Evolutionary conservation across 108 stramenopile species (phyloP).

Genomic region (Conticribra weissflogii): DNA sequence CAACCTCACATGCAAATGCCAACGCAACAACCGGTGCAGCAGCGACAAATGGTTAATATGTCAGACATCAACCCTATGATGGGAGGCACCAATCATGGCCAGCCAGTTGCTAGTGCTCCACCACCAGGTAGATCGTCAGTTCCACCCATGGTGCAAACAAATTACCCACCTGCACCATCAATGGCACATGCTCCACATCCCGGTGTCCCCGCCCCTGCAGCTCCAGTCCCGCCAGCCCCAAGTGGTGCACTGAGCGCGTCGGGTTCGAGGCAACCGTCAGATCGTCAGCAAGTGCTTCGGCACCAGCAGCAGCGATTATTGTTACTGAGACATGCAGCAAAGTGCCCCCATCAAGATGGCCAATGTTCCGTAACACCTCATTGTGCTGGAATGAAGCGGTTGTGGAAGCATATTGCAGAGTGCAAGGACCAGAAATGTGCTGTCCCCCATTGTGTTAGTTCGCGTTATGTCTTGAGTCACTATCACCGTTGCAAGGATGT

Average conservation of each 20-base stretch:
- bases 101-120: neutral
- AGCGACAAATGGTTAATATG: constrained; percentile 79
- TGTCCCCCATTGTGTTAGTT: constrained; percentile 97
- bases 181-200: constrained; percentile 28
- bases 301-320: constrained; percentile 99
- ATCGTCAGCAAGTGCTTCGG: constrained; percentile 94
- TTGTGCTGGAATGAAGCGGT: constrained; percentile 97
- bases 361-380: constrained; percentile 96
- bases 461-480: constrained; percentile 97
- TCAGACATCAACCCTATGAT: constrained; percentile 82
- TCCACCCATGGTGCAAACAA: constrained; percentile 42
- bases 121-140: constrained; percentile 4
- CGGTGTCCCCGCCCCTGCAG: constrained; percentile 23
- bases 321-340: constrained; percentile 97
- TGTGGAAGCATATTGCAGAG: constrained; percentile 99
- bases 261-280: constrained; percentile 58
- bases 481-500: constrained; percentile 98
- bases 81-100: constrained; percentile 34
- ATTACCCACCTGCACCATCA: constrained; percentile 33
- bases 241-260: constrained; percentile 16
- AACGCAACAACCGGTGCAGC: constrained; percentile 49
- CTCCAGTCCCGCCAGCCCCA: constrained; percentile 14
- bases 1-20: constrained; percentile 57
- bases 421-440: constrained; percentile 98
- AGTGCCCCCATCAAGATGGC: constrained; percentile 95